Base-by-base conservation (phyloP, 1,139 yeast species). In the Candida tunisiensis region DNA sequence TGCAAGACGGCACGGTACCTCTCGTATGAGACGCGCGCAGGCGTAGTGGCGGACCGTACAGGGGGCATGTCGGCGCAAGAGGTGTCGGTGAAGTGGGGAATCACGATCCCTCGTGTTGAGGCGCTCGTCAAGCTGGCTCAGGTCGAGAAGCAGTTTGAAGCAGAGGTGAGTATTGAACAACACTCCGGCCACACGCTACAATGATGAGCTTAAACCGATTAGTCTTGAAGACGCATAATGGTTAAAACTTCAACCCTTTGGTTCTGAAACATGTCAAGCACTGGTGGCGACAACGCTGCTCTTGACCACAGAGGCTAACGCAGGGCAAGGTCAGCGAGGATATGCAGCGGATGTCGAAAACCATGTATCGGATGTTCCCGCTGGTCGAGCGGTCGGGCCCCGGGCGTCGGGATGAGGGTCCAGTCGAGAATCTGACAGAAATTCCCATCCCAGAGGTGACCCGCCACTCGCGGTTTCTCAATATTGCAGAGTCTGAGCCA, bases 401-500 rank as follows among this genome's bases (percentile, higher is more conserved):
- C 27, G 43, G 30, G 14, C 47, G 44, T 17, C 28, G 25, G 23
- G 49, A 49, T 8, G 20, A 23, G 22, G 37, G 36, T 12, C 36
- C 39, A 7, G 44, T 44, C 9, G 54, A 50, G 31, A 45, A 53
- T 31, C 39, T 53, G 48, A 77, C 93, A n/a, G 96, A 88, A 61
- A 80, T 85, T 59, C 94, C 95, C 18, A 72, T 80, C 31, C 94
- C 95, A 15, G 67, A 70, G 38, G 80, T 75, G 53, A 79, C 94
- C 3, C 62, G 75, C 37, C 73, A 72, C 36, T 85, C 91, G 40
- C 65, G 92, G 38, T 85, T 83, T 58, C 56, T 82, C 48, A 77
- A 92, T 14, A 74, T 88, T 48, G 88, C 94, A 9, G 96, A 88
- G 55, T 73, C 85, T 13, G 92, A 83, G 54, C 93, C 94, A n/a